Base-by-base conservation (phyloP, 1,284 basidiomycete genomes). In the Trametes hirsuta region DNA sequence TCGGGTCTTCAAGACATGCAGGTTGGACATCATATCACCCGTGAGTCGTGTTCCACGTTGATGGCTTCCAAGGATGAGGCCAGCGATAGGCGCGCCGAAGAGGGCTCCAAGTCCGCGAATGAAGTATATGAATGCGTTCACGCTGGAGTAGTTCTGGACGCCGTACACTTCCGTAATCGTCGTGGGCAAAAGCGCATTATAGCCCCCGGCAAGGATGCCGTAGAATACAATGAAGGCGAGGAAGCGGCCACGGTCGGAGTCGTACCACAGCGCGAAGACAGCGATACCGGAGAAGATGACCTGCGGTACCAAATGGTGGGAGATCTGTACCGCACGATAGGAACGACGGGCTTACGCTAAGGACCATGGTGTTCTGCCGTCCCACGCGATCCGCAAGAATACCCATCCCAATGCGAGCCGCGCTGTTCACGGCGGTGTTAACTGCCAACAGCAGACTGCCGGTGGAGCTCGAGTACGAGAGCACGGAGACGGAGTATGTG, bases 291-390 rank as follows among this genome's bases (percentile, higher is more conserved):
- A 80, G 35, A 80, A 70, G 25, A 79, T 62, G 47, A 77, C 77
- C 77, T 79, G 58, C 3, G 36, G 6, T 55, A 21, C 14, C 30
- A 30, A 30, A 18, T 40, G 46, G 15, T 39, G 47, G 44, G 52
- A 39, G 25, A 34, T 25, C 36, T 30, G 21, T 21, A 14, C 8
- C 34, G 52, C n/a, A 44, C n/a, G 12, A 37, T 15, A 34, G 30
- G 44, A 25, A 65, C 42, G 52, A 25, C 35, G 40, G 30, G 58
- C 66, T 58, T 66, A 79, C 78, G 53, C 77, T 77, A 22, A 69
- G 66, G 12, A 80, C 71, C 69, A 81, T 71, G 0, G 79, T 81
- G 62, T 81, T 81, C 58, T 81, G 80, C 6, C 80, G 68, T 11
- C 80, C 80, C 36, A 78, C 73, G 24, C 69, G 66, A 65, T 81